Base-by-base conservation (phyloP, 2,329 filamentous ascomycete species). In the Ascochyta viciae-villosae region DNA sequence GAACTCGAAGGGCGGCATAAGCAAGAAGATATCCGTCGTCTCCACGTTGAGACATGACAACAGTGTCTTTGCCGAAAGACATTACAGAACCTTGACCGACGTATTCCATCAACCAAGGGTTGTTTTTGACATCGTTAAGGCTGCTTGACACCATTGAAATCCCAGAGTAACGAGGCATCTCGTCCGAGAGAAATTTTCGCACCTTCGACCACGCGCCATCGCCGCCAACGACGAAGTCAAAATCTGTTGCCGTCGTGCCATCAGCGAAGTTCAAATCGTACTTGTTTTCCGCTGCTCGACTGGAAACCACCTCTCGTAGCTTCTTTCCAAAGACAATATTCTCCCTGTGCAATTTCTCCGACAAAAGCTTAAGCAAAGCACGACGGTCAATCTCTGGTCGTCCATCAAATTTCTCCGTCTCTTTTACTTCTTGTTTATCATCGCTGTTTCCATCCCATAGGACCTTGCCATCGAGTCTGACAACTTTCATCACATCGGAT, bases 341-440 rank as follows among this genome's bases (percentile, higher is more conserved):
- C 51, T 70, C 80, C 4, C 70, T 77, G 7, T 74, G 66, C 0
- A 83, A 76, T 9, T 84, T 73, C 2, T 80, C 80, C 23, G 79
- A 72, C 16, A 78, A 67, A 8, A 76, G 44, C 71, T 77, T 64
- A 40, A 63, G 46, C 41, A 71, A 47, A 13, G 38, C 46, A n/a
- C 40, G 54, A 16, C 83, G 79, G 66, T 86, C 83, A 57, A 86
- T 85, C 65, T 85, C 84, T 9, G 68, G 67, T 13, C 68, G 47
- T n/a, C 63, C 58, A 8, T 67, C 50, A 27, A 68, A 64, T 24
- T 62, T 55, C 16, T 76, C 62, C 24, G 71, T 64, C 29, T 72
- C 69, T 19, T 53, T 63, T 3, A 77, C 68, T 6, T 83, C 74
- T 29, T 78, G 68, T 50, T 83, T 66, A 35, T 69, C 61, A 4